Evolutionary conservation across 257 asterid genomes (phyloP), one percentile per base, ranked within the genome.

Genomic region (Salvia hispanica): DNA sequence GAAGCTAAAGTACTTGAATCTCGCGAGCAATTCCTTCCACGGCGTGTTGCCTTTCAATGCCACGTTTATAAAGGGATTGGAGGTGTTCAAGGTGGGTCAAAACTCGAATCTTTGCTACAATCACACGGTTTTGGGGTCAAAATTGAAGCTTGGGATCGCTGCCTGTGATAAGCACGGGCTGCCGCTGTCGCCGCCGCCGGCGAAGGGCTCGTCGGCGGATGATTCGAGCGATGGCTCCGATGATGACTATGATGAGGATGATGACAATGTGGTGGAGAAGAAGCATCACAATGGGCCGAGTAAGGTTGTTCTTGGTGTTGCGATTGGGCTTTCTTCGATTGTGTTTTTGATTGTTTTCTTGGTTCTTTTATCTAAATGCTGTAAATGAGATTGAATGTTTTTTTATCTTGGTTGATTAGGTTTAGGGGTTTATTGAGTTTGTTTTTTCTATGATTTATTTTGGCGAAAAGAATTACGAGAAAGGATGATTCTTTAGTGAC

Each of bases 251-350:
- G 85, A 80, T 44, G 78, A 77, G 6, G 84, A 85, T 50, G 25
- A 72, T 15, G 79, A 67, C 50, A 76, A 75, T 52, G 83, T 28
- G 58, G 76, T 55, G 60, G 83, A 66, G 31, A 80, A 77, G 69
- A 79, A 72, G 62, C 84, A 70, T 73, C 86, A 82, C 46, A 76
- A 58, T 62, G 99, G 99, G 0, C 95, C 97, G 56, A 94, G 74
- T 81, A 94, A 85, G 92, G 80, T 88, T 70, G 97, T 94, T 77
- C 92, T 94, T 63, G 96, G 96, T 37, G 81, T 91, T 70, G 95
- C 97, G 1, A 86, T 94, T 77, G 95, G 87, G 46, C 88, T 94
- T 11, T 91, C 97, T 28, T 81, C 95, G 6, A 84, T 94, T 71
- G 92, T 91, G 16, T 87, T 91, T 70, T 82, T 94, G 47, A 94